Conservation (phyloP, 495 filamentous ascomycete species). For the Aspergillus nidulans region DNA sequence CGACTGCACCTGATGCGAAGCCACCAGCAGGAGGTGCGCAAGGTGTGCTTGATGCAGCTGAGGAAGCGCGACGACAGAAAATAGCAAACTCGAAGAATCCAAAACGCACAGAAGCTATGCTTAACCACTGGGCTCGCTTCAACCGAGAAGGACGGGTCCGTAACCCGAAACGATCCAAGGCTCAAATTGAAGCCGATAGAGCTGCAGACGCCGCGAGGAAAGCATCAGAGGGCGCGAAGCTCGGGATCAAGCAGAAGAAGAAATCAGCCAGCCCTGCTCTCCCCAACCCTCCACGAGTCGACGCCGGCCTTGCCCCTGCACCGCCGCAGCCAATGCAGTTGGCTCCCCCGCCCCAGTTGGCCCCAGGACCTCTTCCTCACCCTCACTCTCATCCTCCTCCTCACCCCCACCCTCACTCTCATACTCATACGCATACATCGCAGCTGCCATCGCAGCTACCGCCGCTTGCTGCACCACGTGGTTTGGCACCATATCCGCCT, state of each 20-base stretch:
- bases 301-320: constrained; percentile 20
- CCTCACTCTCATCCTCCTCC: constrained; percentile 1
- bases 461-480: constrained; percentile 15
- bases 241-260: constrained; percentile 15
- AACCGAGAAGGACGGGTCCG: constrained; percentile 40
- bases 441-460: constrained; percentile 17
- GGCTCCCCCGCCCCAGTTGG: constrained; percentile 15
- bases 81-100: constrained; percentile 48
- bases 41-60: constrained; percentile 26
- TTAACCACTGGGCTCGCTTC: constrained; percentile 46
- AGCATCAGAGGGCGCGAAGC: constrained; percentile 25
- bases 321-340: constrained; percentile 5
- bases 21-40: constrained; percentile 1
- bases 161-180: constrained; percentile 46
- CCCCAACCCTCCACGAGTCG: constrained; percentile 3
- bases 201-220: constrained; percentile 24
- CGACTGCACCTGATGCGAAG: constrained; percentile 4
- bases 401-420: neutral
- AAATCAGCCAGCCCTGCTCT: constrained; percentile 12
- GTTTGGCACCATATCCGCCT: constrained; percentile 17
- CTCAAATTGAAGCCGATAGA: constrained; percentile 42
- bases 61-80: constrained; percentile 33
- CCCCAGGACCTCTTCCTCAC: constrained; percentile 18
- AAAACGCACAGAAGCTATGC: constrained; percentile 45
- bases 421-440: neutral